These are phyloP conservation scores for Cucurbita moschata DNA, from an alignment of 306 rosid species.

Conservation along the genomic window DNA sequence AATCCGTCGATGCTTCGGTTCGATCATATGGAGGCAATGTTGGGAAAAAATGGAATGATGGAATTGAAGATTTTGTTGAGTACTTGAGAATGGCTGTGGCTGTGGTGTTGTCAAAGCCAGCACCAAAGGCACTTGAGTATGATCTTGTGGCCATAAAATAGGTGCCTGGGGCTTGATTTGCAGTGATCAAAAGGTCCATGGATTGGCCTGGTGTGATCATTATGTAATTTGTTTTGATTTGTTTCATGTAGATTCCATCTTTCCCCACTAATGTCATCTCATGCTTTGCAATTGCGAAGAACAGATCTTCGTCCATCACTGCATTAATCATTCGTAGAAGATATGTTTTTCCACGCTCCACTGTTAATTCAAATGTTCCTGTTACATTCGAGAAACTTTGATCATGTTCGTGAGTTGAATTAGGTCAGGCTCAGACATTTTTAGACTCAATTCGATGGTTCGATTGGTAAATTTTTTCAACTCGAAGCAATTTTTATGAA, in stretches of 20 bases:
- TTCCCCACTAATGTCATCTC: slow-evolving; percentile 6
- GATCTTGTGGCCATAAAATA: slow-evolving; percentile 14
- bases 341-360: slow-evolving; percentile 14
- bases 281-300: slow-evolving; percentile 13
- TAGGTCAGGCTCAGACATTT: too few relatives aligned
- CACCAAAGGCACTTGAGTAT: neutral
- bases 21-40: neutral
- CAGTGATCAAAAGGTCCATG: slow-evolving; percentile 8
- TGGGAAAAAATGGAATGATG: neutral
- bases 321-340: slow-evolving; percentile 17
- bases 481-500: too few relatives aligned
- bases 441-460: too few relatives aligned
- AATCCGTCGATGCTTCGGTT: neutral
- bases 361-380: neutral
- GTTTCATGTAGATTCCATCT: slow-evolving; percentile 13
- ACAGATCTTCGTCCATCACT: slow-evolving; percentile 11
- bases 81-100: slow-evolving; percentile 12
- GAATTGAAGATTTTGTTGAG: neutral
- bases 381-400: neutral
- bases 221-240: neutral
- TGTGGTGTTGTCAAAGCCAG: slow-evolving; percentile 9
- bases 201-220: slow-evolving; percentile 17
- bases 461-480: too few relatives aligned
- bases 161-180: slow-evolving; percentile 3
- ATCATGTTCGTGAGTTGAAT: too few relatives aligned